These are phyloP conservation scores for Pelargonium cotyledonis DNA, from an alignment of 441 rosid species.

Conservation along the genomic window DNA sequence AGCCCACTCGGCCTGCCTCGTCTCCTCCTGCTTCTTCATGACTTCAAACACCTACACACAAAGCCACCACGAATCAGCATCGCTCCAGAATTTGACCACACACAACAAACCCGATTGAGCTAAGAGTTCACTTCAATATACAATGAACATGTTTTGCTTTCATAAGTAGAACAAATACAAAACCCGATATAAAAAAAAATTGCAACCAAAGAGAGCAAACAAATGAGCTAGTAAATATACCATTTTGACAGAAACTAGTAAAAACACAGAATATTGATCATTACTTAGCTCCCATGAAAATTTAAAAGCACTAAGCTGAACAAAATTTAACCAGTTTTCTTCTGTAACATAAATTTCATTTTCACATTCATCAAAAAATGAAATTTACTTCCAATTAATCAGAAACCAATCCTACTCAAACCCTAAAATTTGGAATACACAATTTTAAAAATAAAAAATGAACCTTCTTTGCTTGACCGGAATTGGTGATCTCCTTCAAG, in stretches of 20 bases:
- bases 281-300: no score
- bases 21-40: constrained; percentile 72
- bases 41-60: constrained; percentile 57
- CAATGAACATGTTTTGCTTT: background rate
- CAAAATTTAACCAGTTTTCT: no score
- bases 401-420: background rate
- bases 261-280: no score
- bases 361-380: background rate
- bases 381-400: background rate
- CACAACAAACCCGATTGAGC: background rate
- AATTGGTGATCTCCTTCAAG: constrained; percentile 54
- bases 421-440: background rate
- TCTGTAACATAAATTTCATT: no score
- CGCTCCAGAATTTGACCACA: background rate
- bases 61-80: background rate
- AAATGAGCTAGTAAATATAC: no score
- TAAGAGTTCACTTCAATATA: background rate
- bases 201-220: no score
- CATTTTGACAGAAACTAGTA: no score
- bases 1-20: constrained; percentile 54
- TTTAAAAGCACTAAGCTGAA: no score
- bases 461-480: constrained; percentile 78
- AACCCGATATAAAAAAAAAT: no score
- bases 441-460: no score
- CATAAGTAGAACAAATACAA: background rate